Evolutionary conservation across 768 basidiomycete species (phyloP).

Genomic region (Atractiella rhizophila): DNA sequence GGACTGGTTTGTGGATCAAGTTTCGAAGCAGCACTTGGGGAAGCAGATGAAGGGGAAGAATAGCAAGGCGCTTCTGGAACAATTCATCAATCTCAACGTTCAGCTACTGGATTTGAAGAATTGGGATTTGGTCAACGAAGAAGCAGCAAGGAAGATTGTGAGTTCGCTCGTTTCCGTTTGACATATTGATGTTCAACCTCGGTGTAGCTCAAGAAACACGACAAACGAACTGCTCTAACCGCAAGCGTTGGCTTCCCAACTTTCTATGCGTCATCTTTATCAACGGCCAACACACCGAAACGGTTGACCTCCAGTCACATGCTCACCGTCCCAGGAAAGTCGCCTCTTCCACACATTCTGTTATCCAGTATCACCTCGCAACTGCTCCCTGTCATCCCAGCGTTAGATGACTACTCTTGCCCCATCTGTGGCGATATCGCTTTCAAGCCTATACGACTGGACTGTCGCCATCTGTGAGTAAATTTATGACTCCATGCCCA

Average conservation of each 20-base stretch:
- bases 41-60: slow-evolving; percentile 34
- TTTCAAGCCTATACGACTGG: slow-evolving; percentile 67
- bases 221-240: slow-evolving; percentile 63
- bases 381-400: slow-evolving; percentile 52
- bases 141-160: slow-evolving; percentile 64
- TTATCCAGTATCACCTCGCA: slow-evolving; percentile 61
- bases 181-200: too few species aligned
- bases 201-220: slow-evolving; percentile 53
- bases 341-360: slow-evolving; percentile 36
- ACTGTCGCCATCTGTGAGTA: slow-evolving; percentile 52
- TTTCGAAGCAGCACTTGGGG: slow-evolving; percentile 33
- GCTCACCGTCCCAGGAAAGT: slow-evolving; percentile 15
- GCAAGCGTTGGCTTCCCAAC: slow-evolving; percentile 27
- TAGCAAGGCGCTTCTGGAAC: slow-evolving; percentile 36
- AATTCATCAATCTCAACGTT: slow-evolving; percentile 49
- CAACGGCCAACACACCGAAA: neutral
- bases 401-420: slow-evolving; percentile 61
- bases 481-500: neutral
- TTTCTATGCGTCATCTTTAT: slow-evolving; percentile 17
- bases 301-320: neutral
- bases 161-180: slow-evolving; percentile 3
- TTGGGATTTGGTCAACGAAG: slow-evolving; percentile 50
- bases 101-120: slow-evolving; percentile 60
- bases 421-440: slow-evolving; percentile 70
- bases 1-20: slow-evolving; percentile 35